phyloP scores from a whole-genome alignment of 2,329 filamentous ascomycete species.

The Paradendryphiella salina region DNA sequence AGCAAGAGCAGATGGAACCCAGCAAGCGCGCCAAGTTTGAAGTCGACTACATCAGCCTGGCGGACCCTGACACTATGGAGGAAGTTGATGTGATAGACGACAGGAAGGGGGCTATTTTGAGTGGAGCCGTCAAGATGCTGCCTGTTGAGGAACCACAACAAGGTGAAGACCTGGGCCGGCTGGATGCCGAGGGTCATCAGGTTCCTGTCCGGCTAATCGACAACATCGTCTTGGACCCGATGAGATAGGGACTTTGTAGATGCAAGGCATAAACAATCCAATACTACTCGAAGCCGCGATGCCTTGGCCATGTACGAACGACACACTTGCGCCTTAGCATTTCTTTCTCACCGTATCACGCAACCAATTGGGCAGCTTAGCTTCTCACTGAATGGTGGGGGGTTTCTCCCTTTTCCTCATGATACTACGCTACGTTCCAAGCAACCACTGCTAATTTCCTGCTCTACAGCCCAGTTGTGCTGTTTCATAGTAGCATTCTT shows the following conservation, averaged over 20 bases:
- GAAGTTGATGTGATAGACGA: constrained; percentile 75
- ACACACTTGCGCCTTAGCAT: no score
- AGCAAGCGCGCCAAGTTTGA: constrained; percentile 71
- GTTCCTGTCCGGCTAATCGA: constrained; percentile 88
- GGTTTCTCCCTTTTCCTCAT: no score
- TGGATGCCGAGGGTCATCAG: constrained; percentile 69
- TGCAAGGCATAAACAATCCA: no score
- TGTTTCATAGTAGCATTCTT: no score
- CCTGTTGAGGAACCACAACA: constrained; percentile 71
- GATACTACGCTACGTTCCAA: no score
- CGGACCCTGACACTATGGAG: constrained; percentile 80
- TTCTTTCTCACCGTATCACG: no score
- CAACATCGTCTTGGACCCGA: constrained; percentile 70
- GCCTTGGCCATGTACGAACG: no score
- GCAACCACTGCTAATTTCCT: no score
- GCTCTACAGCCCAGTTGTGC: no score
- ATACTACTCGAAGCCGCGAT: no score
- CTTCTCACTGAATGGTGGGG: no score
- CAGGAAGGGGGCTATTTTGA: constrained; percentile 75
- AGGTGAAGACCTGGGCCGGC: constrained; percentile 71
- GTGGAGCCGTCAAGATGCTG: constrained; percentile 87
- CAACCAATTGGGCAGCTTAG: no score
- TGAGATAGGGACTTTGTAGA: constrained; percentile 9
- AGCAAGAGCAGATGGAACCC: constrained; percentile 65
- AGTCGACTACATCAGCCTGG: constrained; percentile 89